phyloP scores from a whole-genome alignment of 2,329 filamentous ascomycete genomes.

The Alternaria infectoria region DNA sequence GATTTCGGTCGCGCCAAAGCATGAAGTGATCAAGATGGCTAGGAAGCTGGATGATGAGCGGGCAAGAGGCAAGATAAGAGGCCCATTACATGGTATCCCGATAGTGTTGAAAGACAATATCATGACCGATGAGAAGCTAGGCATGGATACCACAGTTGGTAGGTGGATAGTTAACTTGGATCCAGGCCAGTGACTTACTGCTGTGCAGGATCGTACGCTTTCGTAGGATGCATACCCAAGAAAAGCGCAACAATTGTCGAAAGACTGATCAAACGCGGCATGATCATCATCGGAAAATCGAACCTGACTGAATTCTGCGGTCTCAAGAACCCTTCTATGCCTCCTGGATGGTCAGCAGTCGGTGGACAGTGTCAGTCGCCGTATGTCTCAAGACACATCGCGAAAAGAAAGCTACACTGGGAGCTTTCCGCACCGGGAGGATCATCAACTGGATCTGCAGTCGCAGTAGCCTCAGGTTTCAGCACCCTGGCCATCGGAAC shows the following conservation, averaged over 20 bases:
- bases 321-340: conserved; percentile 46
- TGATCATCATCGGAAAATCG: conserved; percentile 52
- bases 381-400: conserved; percentile 48
- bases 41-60: conserved; percentile 50
- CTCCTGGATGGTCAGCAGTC: conserved; percentile 50
- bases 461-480: conserved; percentile 50
- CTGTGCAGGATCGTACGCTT: conserved; percentile 42
- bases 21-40: conserved; percentile 46
- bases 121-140: conserved; percentile 45
- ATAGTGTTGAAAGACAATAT: conserved; percentile 53
- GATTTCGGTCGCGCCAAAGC: conserved; percentile 48
- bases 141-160: conserved; percentile 53
- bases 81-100: conserved; percentile 52
- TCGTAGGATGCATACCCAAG: conserved; percentile 46
- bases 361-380: conserved; percentile 49
- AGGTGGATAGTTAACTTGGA: conserved; percentile 5
- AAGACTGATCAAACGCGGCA: conserved; percentile 45
- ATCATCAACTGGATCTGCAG: conserved; percentile 48
- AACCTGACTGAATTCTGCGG: conserved; percentile 51
- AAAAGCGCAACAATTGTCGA: conserved; percentile 49
- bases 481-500: conserved; percentile 49
- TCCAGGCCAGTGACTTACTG: not conserved
- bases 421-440: conserved; percentile 48
- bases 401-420: conserved; percentile 45
- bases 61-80: conserved; percentile 42